Conservation (phyloP, 768 basidiomycete genomes). For the Steccherinum ochraceum region DNA sequence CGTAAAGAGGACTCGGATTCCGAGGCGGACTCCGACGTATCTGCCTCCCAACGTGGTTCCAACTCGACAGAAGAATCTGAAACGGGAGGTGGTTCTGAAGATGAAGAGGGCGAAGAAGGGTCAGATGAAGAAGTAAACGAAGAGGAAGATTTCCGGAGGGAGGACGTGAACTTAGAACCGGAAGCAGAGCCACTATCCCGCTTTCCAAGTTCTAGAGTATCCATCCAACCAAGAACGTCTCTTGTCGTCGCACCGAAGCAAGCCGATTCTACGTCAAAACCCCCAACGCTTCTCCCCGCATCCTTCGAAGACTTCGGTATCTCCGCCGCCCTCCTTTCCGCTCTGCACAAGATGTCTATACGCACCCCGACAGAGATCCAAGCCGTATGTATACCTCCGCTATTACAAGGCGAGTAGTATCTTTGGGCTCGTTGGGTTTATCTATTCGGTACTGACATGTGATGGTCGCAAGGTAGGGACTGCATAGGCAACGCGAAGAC, state of each 20-base stretch:
- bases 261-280: conserved; percentile 1
- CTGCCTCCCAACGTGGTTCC: conserved; percentile 6
- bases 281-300: conserved; percentile 9
- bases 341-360: conserved; percentile 82
- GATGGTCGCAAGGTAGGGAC: conserved; percentile 62
- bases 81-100: conserved; percentile 11
- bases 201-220: conserved; percentile 13
- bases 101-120: conserved; percentile 14
- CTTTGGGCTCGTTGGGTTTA: no score
- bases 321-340: conserved; percentile 49
- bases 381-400: conserved; percentile 80
- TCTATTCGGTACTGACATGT: conserved; percentile 14
- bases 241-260: conserved; percentile 7
- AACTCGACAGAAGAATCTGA: neutral
- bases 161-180: conserved; percentile 3
- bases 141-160: conserved; percentile 6
- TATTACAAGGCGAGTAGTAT: conserved; percentile 58
- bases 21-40: conserved; percentile 5
- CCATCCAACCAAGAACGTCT: conserved; percentile 11
- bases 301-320: conserved; percentile 58
- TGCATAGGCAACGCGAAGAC: conserved; percentile 98
- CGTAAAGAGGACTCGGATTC: conserved; percentile 15
- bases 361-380: conserved; percentile 82
- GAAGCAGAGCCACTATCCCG: neutral
- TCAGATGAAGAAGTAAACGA: conserved; percentile 5